Evolutionary conservation across 2,329 filamentous ascomycete species (phyloP), one percentile per base, ranked within the genome.

Genomic region (Chaetomium globosum): DNA sequence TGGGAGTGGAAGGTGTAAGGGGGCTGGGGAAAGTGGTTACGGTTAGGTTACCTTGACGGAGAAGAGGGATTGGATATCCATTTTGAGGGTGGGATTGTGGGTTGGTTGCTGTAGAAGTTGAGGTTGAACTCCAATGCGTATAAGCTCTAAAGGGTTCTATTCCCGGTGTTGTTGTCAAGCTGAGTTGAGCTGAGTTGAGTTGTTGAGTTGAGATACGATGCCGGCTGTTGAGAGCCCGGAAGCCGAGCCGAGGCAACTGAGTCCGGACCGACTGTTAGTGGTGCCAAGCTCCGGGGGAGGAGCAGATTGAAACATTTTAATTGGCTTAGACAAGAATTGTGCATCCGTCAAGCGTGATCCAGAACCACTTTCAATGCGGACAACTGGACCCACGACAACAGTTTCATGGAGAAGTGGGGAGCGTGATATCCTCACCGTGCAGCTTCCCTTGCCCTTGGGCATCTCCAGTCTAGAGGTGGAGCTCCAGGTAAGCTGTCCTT

Each of bases 51-150:
- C 85, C 81, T 87, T 84, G 70, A 88, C 84, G 69, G 83, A 78
- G 73, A 88, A 88, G 46, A 88, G 78, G 67, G 69, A 81, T 69
- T 80, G 76, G 12, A 80, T 72, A 72, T 88, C 84, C 85, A 88
- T 87, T 63, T 65, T 76, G 53, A 49, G 10, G 31, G 13, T 5
- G 39, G 16, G 26, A 3, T 36, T 6, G 12, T 16, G 19, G 26
- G 7, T 7, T 19, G 19, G n/a, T 23, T 48, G 6, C 23, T 48
- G 46, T 10, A 21, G 23, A 23, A 7, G 7, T 21, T 48, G 46
- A 48, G 3, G 7, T 48, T 48, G n/a, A 48, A 12, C 12, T 5
- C 26, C 26, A 26, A 26, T 26, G 26, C 16, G 16, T 43, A 19
- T 43, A 16, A 19, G n/a, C 5, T 43, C 16, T 19, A 19, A 4